Conservation (phyloP, 805 yeast genomes). For the Wickerhamomyces queroliae region DNA sequence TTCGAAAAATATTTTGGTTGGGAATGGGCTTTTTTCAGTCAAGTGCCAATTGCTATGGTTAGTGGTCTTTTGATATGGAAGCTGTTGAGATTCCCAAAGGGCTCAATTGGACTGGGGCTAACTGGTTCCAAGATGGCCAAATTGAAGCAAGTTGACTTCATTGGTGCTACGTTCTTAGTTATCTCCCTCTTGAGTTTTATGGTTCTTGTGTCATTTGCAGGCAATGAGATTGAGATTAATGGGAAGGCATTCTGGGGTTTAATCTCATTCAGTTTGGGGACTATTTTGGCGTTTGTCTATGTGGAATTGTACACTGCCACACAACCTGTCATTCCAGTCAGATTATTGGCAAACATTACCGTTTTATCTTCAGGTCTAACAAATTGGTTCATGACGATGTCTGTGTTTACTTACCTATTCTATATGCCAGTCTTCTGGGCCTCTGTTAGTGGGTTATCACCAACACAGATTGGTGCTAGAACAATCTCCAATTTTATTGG, state of each 20-base stretch:
- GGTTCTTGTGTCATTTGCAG: conserved; percentile 63
- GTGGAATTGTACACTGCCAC: conserved; percentile 36
- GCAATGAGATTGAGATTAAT: conserved; percentile 44
- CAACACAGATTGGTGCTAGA: conserved; percentile 54
- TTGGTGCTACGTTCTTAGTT: conserved; percentile 60
- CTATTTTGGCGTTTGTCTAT: conserved; percentile 34
- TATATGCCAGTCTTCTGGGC: conserved; percentile 67
- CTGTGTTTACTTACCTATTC: conserved; percentile 54
- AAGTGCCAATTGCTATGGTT: conserved; percentile 43
- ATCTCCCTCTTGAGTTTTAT: conserved; percentile 50
- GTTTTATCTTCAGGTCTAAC: conserved; percentile 59
- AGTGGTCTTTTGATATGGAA: conserved; percentile 34
- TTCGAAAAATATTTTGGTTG: conserved; percentile 52
- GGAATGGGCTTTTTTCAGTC: conserved; percentile 55
- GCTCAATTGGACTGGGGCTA: conserved; percentile 50
- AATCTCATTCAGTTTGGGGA: conserved; percentile 26
- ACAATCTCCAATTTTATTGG: conserved; percentile 58
- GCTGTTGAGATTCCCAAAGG: conserved; percentile 34
- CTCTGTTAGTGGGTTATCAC: conserved; percentile 44
- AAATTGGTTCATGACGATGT: conserved; percentile 67
- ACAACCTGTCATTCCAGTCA: conserved; percentile 61
- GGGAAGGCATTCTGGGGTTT: conserved; percentile 34
- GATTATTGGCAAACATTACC: conserved; percentile 48
- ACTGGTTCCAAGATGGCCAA: conserved; percentile 37
- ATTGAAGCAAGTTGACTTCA: conserved; percentile 55